These are phyloP conservation scores for Santalum album DNA, from an alignment of 164 flowering plant genomes.

Conservation along the genomic window DNA sequence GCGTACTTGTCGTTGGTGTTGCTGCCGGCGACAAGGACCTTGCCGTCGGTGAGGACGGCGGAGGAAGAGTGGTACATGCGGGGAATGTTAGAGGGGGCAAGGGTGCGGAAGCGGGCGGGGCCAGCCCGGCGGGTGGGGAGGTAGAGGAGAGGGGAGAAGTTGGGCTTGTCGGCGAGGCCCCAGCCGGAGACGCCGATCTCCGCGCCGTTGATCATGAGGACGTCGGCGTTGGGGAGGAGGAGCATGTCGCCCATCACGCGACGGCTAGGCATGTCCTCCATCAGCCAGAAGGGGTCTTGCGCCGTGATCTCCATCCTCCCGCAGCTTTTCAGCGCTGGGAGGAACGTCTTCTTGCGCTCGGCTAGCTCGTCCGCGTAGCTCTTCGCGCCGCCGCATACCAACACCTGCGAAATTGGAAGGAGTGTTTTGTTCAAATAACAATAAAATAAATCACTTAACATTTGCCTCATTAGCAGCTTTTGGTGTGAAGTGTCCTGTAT, in stretches of 20 bases:
- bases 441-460: too few relatives aligned
- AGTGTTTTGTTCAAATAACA: too few relatives aligned
- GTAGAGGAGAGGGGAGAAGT: conserved; percentile 48
- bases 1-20: conserved; percentile 47
- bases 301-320: conserved; percentile 34
- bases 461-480: too few relatives aligned
- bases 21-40: conserved; percentile 68
- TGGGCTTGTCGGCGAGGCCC: conserved; percentile 46
- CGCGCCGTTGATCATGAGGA: conserved; percentile 77
- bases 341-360: conserved; percentile 10
- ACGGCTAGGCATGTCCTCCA: conserved; percentile 57
- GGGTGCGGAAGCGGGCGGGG: conserved; percentile 17
- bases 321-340: conserved; percentile 47
- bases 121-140: conserved; percentile 12
- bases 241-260: conserved; percentile 79
- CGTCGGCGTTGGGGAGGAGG: conserved; percentile 58
- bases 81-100: conserved; percentile 34
- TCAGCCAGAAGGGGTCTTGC: conserved; percentile 38
- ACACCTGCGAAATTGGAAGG: too few relatives aligned
- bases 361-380: conserved; percentile 18
- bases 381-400: conserved; percentile 59
- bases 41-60: conserved; percentile 51
- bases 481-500: too few relatives aligned
- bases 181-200: conserved; percentile 58
- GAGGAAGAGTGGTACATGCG: conserved; percentile 81